Conservation (phyloP, 2,329 filamentous ascomycete species). For the Botrytis tulipae region DNA sequence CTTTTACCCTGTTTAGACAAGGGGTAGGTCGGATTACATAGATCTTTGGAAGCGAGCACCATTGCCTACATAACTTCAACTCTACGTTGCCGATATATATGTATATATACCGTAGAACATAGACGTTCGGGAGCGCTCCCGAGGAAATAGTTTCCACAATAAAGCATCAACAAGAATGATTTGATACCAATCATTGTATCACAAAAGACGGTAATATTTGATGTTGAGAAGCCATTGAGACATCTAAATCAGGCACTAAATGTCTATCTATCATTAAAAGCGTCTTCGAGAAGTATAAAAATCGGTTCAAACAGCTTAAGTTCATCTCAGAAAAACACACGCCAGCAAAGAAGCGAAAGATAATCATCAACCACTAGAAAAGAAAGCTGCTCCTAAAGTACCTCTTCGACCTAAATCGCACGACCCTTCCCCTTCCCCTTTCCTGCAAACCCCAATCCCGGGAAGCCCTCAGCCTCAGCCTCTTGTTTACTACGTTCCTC, state of each 20-base stretch:
- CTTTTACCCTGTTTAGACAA: not conserved
- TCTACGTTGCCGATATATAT: no score
- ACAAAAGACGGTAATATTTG: not conserved
- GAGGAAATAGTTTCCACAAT: not conserved
- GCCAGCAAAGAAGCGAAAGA: not conserved
- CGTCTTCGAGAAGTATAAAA: not conserved
- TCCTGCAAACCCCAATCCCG: not conserved
- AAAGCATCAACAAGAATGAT: not conserved
- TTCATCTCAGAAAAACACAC: not conserved
- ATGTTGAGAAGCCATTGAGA: not conserved
- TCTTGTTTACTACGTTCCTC: conserved; percentile 46
- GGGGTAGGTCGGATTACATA: not conserved
- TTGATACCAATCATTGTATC: not conserved
- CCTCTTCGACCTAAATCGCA: not conserved
- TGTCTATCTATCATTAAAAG: not conserved
- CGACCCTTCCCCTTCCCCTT: conserved; percentile 18
- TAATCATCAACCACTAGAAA: not conserved
- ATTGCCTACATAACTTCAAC: not conserved
- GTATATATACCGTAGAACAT: not conserved
- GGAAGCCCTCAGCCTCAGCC: conserved; percentile 3
- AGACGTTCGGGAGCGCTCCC: no score
- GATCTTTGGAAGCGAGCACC: not conserved
- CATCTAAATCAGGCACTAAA: not conserved
- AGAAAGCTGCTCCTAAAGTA: not conserved
- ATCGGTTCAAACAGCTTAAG: not conserved